Conservation (phyloP, 2,329 filamentous ascomycete species). For the Aureobasidium musti region DNA sequence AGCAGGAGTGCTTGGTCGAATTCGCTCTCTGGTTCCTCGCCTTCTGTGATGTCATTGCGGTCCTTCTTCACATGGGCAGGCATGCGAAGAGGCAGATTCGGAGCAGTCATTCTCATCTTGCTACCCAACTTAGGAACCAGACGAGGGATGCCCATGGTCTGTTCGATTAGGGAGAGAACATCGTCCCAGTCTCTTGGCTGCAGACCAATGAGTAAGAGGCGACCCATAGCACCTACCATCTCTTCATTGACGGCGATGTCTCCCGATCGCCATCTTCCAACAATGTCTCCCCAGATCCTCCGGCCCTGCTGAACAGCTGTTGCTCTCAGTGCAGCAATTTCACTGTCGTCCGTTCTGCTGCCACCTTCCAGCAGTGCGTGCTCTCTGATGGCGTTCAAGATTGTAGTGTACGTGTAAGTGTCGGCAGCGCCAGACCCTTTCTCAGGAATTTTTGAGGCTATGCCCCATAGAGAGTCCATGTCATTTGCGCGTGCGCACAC, state of each 20-base stretch:
- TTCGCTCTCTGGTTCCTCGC: conserved; percentile 29
- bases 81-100: conserved; percentile 35
- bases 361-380: conserved; percentile 37
- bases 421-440: conserved; percentile 65
- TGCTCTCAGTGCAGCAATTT: conserved; percentile 40
- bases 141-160: conserved; percentile 76
- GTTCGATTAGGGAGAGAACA: conserved; percentile 72
- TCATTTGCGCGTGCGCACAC: conserved; percentile 75
- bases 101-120: conserved; percentile 33
- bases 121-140: conserved; percentile 45
- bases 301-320: conserved; percentile 66
- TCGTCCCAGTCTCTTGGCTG: conserved; percentile 66
- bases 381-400: conserved; percentile 72
- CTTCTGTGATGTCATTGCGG: neutral
- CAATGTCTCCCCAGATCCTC: conserved; percentile 77
- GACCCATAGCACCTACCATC: conserved; percentile 78
- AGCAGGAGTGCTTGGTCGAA: conserved; percentile 16
- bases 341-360: conserved; percentile 34
- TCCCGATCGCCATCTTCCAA: conserved; percentile 72
- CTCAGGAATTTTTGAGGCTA: conserved; percentile 71
- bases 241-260: conserved; percentile 72
- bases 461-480: conserved; percentile 76
- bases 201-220: conserved; percentile 67
- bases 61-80: conserved; percentile 6
- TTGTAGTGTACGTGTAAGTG: conserved; percentile 73